Percentiles rank a stretch among this genome's conserved stretches.
Evolutionary conservation across 805 yeast species (phyloP).

Genomic region (Schwanniomyces vanrijiae): DNA sequence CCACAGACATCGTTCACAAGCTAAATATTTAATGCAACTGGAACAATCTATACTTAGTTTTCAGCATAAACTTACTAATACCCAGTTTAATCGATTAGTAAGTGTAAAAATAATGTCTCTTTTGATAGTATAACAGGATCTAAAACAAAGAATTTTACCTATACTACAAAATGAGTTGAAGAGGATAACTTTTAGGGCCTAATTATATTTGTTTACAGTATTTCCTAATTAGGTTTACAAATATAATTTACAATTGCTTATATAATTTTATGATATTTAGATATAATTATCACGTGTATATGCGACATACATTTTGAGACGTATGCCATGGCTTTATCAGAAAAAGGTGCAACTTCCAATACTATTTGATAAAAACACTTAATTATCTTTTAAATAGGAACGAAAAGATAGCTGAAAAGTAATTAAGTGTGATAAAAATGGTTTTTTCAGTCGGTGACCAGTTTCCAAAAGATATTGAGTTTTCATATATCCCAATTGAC

Average conservation of each 20-base stretch:
- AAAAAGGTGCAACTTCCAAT: background rate
- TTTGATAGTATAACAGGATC: background rate
- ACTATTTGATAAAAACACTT: background rate
- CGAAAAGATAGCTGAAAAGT: background rate
- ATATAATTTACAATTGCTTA: slow-evolving; percentile 5
- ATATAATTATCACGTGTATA: background rate
- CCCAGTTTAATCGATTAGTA: background rate
- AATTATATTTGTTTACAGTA: slow-evolving; percentile 8
- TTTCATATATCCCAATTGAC: slow-evolving; percentile 40
- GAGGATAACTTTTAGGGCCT: slow-evolving; percentile 1
- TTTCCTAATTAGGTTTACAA: slow-evolving; percentile 10
- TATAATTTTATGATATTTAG: background rate
- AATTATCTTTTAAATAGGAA: background rate
- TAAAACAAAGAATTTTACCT: background rate
- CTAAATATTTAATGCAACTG: background rate
- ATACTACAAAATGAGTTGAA: background rate
- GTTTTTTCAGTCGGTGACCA: slow-evolving; percentile 24
- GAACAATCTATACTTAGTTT: background rate
- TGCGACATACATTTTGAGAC: background rate
- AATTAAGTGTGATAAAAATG: background rate
- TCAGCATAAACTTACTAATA: background rate
- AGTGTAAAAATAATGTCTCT: background rate
- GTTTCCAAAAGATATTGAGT: slow-evolving; percentile 35
- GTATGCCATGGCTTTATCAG: background rate
- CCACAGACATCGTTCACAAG: slow-evolving; percentile 6